Evolutionary conservation across 805 yeast species (phyloP), one percentile per base, ranked within the genome.

Genomic region (Saccharomyces eubayanus): DNA sequence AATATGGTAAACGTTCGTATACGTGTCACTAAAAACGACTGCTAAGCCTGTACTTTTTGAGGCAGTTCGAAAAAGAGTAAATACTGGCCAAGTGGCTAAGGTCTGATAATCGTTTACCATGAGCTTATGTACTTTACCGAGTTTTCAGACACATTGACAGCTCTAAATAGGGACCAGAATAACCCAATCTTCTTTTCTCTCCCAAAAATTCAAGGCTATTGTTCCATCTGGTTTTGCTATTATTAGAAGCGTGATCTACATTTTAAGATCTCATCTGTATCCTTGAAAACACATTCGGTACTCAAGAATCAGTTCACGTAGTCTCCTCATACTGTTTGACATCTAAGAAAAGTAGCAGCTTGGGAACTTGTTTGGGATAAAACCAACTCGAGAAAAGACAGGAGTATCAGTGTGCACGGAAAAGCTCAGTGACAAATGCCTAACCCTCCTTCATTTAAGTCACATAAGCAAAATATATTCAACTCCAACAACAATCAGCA

Each of bases 381-480:
- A 5, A 21, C 5, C 20, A 16, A 36, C 20, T 21, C 20, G 43
- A 36, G 6, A 24, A 16, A 36, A 36, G 41, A 36, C 16, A n/a
- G 24, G 43, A 16, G 24, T 36, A 36, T 36, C 43, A 36, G 43
- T 14, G 41, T 36, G 43, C 43, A 36, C 43, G 43, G 43, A 36
- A 36, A 36, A 36, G 24, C 8, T 36, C 11, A 36, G 24, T 16
- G 43, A 36, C 43, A 36, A 36, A 36, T 36, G 43, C 24, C 43
- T 36, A 36, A 36, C 43, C 43, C 43, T 46, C 28, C 28, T 24
- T 46, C 29, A 28, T 24, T 27, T 14, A 46, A 46, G 20, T 46
- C 63, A 50, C 64, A 63, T 49, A 57, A 47, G 31, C 36, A 47
- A 24, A 36, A 36, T 16, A 16, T 36, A 36, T 36, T 36, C 43